A percentile compares a stretch with the other conserved stretches of the same genome.
These are phyloP conservation scores for Pascua guehoae DNA, from an alignment of 1,284 basidiomycete genomes.

Conservation along the genomic window DNA sequence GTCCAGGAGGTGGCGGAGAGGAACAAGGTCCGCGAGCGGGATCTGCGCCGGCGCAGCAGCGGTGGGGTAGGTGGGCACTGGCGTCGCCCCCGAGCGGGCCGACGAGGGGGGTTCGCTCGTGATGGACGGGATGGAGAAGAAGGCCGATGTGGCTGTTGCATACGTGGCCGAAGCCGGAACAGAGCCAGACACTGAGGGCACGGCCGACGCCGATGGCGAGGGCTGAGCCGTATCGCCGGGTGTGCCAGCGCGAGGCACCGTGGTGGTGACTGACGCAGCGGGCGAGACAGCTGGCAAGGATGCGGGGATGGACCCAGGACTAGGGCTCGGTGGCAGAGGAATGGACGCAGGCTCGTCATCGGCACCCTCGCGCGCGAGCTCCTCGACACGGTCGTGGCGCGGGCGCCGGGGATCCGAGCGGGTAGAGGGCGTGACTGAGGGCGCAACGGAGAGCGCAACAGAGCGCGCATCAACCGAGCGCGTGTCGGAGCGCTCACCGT, in stretches of 20 bases:
- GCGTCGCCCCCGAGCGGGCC: too few relatives aligned
- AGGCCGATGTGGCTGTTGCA: not conserved
- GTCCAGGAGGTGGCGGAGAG: constrained; percentile 66
- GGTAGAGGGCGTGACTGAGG: too few relatives aligned
- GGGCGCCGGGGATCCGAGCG: too few relatives aligned
- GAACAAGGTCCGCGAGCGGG: constrained; percentile 52
- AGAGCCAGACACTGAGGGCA: not conserved
- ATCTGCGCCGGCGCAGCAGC: constrained; percentile 8
- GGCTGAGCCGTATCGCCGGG: not conserved
- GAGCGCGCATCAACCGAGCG: too few relatives aligned
- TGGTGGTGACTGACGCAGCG: too few relatives aligned
- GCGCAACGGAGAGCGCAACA: too few relatives aligned
- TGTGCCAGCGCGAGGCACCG: not conserved
- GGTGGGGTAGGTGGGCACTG: not conserved
- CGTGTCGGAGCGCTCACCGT: too few relatives aligned
- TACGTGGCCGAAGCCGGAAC: not conserved
- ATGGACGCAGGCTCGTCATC: not conserved
- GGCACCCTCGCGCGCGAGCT: not conserved
- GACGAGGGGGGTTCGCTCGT: too few relatives aligned
- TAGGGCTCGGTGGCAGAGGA: too few relatives aligned
- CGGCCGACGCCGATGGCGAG: not conserved
- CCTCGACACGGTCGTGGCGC: constrained; percentile 8
- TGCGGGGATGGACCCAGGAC: too few relatives aligned
- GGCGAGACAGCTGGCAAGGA: too few relatives aligned
- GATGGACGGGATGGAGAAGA: too few relatives aligned